Base-by-base conservation (phyloP, 208 protist genomes). In the Wallacemonas sp. region DNA sequence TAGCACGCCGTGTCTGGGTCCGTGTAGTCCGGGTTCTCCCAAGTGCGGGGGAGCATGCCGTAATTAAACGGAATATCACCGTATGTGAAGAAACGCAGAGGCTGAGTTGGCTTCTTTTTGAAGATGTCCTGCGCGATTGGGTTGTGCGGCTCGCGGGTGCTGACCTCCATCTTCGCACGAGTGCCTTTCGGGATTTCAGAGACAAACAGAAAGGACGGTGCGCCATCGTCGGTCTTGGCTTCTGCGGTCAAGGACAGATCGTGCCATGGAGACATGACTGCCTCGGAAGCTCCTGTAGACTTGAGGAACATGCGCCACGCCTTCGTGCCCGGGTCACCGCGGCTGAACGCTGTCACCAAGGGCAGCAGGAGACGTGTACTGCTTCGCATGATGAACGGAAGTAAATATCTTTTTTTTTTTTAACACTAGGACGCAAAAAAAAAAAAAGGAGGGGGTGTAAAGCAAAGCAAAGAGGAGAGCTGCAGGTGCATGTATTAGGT, bases 31-130 rank as follows among this genome's bases (percentile, higher is more conserved):
- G 86, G 80, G 49, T 93, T 76, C 72, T 98, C 95, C 91, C 91
- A 98, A 22, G 95, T 98, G 34, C 88, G 91, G n/a, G 97, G 97
- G 15, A 98, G 74, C 42, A 95, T 95, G 33, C 97, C 97, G 76
- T 98, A 98, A 74, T 98, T 97, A 59, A 97, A 98, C 5, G 95
- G 88, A 54, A 95, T 83, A 69, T 97, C 91, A 11, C 84, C 86
- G 68, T 94, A 96, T 9, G 54, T 65, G 55, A 93, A 93, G 65
- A 74, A 94, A 31, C 90, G 84, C 65, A 96, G 78, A n/a, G 82
- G 83, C 62, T 81, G 63, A 11, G 72, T 76, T 8, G 68, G 61
- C 58, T 79, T 64, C 66, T 88, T 83, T 22, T 72, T 74, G 45
- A 80, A 73, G 31, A 86, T 66, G 76, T 98, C 97, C 55, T 97